phyloP scores from a whole-genome alignment of 768 basidiomycete genomes.

The Mycena sanguinolenta region DNA sequence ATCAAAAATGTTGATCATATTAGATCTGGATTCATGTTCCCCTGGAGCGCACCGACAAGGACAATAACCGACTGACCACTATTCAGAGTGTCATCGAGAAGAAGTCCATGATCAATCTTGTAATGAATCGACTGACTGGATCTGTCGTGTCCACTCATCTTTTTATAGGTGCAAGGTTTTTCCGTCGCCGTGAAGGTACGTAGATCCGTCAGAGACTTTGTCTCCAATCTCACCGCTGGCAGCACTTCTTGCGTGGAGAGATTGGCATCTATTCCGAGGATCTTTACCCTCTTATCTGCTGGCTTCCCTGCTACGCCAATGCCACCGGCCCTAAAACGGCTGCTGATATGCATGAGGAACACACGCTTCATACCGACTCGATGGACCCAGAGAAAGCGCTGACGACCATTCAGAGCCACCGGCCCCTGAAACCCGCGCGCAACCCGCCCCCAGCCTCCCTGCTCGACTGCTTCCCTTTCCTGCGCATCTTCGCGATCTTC shows the following conservation, averaged over 20 bases:
- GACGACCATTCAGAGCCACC: constrained; percentile 53
- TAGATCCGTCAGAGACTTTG: neutral
- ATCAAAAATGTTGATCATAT: neutral
- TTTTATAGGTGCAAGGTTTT: constrained; percentile 72
- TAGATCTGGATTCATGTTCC: constrained; percentile 73
- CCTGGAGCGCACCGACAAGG: constrained; percentile 54
- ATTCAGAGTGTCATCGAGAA: constrained; percentile 75
- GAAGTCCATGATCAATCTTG: constrained; percentile 80
- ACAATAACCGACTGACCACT: constrained; percentile 44
- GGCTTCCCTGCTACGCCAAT: constrained; percentile 72
- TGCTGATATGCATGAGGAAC: constrained; percentile 55
- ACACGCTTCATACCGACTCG: constrained; percentile 37
- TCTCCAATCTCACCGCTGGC: neutral
- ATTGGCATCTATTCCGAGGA: constrained; percentile 80
- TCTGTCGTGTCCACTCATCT: neutral
- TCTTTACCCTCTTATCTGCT: constrained; percentile 77
- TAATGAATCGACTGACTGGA: constrained; percentile 42
- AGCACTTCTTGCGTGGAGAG: constrained; percentile 78
- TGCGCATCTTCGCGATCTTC: constrained; percentile 63
- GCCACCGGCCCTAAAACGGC: constrained; percentile 42
- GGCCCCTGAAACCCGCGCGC: constrained; percentile 65
- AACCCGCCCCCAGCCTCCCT: constrained; percentile 67
- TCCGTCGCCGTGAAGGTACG: constrained; percentile 75
- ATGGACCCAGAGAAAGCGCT: constrained; percentile 63
- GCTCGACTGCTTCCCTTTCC: constrained; percentile 69